Evolutionary conservation across 2,329 filamentous ascomycete species (phyloP).

Genomic region (Penicillium corylophilum): DNA sequence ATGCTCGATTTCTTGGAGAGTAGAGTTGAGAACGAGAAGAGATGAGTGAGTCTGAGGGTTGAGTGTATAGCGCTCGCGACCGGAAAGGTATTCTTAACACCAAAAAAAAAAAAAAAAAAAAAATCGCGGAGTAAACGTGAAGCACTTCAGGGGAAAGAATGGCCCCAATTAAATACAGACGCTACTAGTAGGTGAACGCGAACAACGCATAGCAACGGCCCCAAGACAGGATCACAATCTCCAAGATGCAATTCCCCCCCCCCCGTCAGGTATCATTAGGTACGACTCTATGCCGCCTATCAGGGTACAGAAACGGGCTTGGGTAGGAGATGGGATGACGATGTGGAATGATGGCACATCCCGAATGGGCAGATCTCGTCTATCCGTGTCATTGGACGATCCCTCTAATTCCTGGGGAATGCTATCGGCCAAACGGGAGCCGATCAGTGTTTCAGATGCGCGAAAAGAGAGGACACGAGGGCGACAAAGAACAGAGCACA

Average conservation of each 20-base stretch:
- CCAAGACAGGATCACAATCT: slow-evolving; percentile 1
- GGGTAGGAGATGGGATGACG: slow-evolving; percentile 22
- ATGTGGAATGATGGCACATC: slow-evolving; percentile 22
- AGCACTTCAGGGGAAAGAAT: not conserved
- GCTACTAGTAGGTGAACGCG: not conserved
- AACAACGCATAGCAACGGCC: slow-evolving; percentile 17
- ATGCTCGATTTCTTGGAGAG: not conserved
- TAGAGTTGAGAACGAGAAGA: not conserved
- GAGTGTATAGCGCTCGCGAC: slow-evolving; percentile 7
- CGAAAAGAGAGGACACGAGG: slow-evolving; percentile 2
- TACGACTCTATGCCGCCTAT: slow-evolving; percentile 15
- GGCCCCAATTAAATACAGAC: slow-evolving; percentile 9
- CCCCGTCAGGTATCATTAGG: slow-evolving; percentile 6
- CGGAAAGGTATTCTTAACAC: too few relatives aligned
- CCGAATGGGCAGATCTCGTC: slow-evolving; percentile 15
- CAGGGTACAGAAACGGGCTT: slow-evolving; percentile 11
- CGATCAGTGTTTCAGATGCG: slow-evolving; percentile 26
- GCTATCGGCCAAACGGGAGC: slow-evolving; percentile 22
- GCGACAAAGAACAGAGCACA: slow-evolving; percentile 1
- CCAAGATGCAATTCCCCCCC: slow-evolving; percentile 8
- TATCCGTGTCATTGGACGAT: slow-evolving; percentile 22
- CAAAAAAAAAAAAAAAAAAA: slow-evolving; percentile 1
- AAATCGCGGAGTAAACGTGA: not conserved
- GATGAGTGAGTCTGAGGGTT: not conserved
- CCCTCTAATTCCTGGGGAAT: slow-evolving; percentile 24